Evolutionary conservation across 2,329 filamentous ascomycete genomes (phyloP), one percentile per base, ranked within the genome.

Genomic region (Curvularia spicifera): DNA sequence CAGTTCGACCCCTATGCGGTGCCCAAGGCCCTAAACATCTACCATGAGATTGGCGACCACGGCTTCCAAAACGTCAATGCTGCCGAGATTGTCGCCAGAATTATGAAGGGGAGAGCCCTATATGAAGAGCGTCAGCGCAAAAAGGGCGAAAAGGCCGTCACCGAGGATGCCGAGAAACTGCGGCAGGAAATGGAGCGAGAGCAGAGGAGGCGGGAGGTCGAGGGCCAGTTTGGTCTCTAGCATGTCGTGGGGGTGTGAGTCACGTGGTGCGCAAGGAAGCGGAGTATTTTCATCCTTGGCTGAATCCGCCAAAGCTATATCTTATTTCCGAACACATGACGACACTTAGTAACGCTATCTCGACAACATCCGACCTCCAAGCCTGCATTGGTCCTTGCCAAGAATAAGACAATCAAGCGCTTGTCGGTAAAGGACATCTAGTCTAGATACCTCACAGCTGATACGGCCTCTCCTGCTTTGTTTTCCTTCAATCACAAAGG

Each of bases 91-190:
- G 93, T 99, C 47, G 86, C 90, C 66, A 84, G 95, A 31, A 99
- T 99, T 73, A 83, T 98, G 82, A 90, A 88, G 77, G 93, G 91
- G 70, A 84, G 93, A 33, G 89, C 89, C 58, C 85, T 91, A 73
- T 99, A 97, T 76, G 94, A 98, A 80, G 95, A 92, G 70, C 84
- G 95, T 59, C 95, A 99, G 81, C 84, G 91, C 51, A 88, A 89
- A 67, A 99, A 99, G 81, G 90, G 93, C 10, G 85, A 92, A 65
- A 99, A 99, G 81, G 89, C 89, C 0, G 84, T 88, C 47, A 85
- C 87, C 0, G 95, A 98, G 77, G 86, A 81, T 59, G 80, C 75
- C 1, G 76, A 77, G 57, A 67, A 69, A 58, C 47, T 68, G 24
- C 65, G 78, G 24, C 76, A 80, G 62, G 74, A 77, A 51, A 31